These are phyloP conservation scores for Fusarium xyrophilum DNA, from an alignment of 2,329 filamentous ascomycete genomes.

Conservation along the genomic window DNA sequence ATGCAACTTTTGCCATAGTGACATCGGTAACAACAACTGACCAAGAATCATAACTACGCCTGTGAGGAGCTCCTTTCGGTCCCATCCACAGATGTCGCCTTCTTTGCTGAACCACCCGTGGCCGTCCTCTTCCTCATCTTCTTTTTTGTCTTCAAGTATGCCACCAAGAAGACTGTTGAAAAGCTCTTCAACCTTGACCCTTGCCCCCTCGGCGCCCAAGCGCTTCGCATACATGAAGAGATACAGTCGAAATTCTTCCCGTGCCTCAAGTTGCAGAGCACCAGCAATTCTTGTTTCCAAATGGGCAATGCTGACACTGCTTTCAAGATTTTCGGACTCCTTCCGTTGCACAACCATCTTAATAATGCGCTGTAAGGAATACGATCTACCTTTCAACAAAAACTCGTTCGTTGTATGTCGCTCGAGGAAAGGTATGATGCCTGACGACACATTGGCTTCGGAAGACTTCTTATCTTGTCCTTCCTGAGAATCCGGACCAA, in stretches of 20 bases:
- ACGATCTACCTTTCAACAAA: slow-evolving; percentile 87
- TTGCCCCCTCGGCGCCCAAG: slow-evolving; percentile 85
- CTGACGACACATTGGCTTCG: slow-evolving; percentile 74
- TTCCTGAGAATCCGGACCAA: slow-evolving; percentile 62
- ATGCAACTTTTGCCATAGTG: neutral
- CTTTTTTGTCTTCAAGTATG: slow-evolving; percentile 64
- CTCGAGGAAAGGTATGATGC: slow-evolving; percentile 91
- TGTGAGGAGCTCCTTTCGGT: slow-evolving; percentile 83
- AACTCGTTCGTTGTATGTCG: slow-evolving; percentile 94
- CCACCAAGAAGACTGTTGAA: slow-evolving; percentile 82
- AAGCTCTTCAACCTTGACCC: slow-evolving; percentile 90
- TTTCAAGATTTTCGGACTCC: slow-evolving; percentile 91
- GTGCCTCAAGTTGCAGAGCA: slow-evolving; percentile 81
- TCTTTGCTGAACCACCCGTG: slow-evolving; percentile 70
- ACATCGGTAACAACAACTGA: slow-evolving; percentile 54
- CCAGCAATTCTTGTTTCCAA: slow-evolving; percentile 94
- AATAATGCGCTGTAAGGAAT: slow-evolving; percentile 88
- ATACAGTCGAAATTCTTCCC: slow-evolving; percentile 92
- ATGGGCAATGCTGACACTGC: slow-evolving; percentile 89
- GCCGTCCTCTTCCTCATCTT: slow-evolving; percentile 47
- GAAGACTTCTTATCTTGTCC: slow-evolving; percentile 55
- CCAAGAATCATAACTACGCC: slow-evolving; percentile 92
- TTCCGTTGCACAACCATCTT: slow-evolving; percentile 87
- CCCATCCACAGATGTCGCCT: slow-evolving; percentile 87
- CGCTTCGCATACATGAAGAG: slow-evolving; percentile 98